Base-by-base conservation (phyloP, 2,329 filamentous ascomycete species). In the Seiridium cupressi region DNA sequence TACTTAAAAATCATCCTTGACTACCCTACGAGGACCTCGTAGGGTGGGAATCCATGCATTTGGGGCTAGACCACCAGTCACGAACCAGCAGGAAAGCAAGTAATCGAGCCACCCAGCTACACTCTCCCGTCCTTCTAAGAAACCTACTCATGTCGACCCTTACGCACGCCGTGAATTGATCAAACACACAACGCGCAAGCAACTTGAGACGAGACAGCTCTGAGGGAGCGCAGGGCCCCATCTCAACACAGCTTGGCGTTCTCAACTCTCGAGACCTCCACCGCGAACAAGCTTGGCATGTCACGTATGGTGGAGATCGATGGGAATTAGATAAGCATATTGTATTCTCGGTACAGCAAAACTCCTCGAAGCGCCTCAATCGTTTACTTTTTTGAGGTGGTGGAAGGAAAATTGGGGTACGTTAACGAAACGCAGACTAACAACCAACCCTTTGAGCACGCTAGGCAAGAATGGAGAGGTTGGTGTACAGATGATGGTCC, bases 151-250 rank as follows among this genome's bases (percentile, higher is more conserved):
- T 26, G 18, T 34, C 10, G 4, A 36, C 49, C 32, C 10, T 32
- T 26, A 26, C 18, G 18, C 9, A 8, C 13, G 11, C 18, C 48
- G 11, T 36, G 48, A 10, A n/a, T 38, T 35, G 32, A 13, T 32
- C 40, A 57, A 57, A 57, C 54, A 9, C 31, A 34, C 31, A 57
- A 46, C 54, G 42, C 54, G 54, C 54, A 57, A 57, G 54, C 54
- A 57, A 57, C 40, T 46, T 47, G 54, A 47, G 42, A 47, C 54
- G 54, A 48, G 44, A 57, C 54, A 35, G 10, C 32, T 44, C 36
- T n/a, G 40, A 32, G 47, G 10, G 11, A 35, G 9, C 13, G 34
- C 31, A 35, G 35, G 9, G 32, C 31, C 49, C 11, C 10, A 35
- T 35, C 34, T 34, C 49, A 53, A 53, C 13, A 53, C 49, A 53